Evolutionary conservation across 2,329 filamentous ascomycete species (phyloP).

Genomic region (Metarhizium rileyi): DNA sequence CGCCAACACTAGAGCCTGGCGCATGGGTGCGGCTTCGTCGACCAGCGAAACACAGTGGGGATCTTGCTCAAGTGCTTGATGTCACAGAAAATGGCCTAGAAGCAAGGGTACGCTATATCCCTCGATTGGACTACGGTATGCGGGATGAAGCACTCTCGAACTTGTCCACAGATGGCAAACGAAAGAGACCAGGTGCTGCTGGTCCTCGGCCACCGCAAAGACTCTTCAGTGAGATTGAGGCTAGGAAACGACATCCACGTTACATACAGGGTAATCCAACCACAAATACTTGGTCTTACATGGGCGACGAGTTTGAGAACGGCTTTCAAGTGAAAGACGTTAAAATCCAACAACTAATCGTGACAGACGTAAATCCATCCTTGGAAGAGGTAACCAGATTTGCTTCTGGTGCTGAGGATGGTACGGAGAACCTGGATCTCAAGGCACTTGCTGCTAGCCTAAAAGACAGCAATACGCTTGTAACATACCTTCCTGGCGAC

Average conservation of each 20-base stretch:
- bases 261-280: slow-evolving; percentile 58
- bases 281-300: slow-evolving; percentile 74
- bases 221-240: slow-evolving; percentile 87
- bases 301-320: slow-evolving; percentile 81
- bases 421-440: slow-evolving; percentile 86
- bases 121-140: slow-evolving; percentile 82
- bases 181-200: slow-evolving; percentile 59
- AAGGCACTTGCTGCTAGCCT: slow-evolving; percentile 83
- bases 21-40: slow-evolving; percentile 86
- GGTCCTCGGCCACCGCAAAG: slow-evolving; percentile 73
- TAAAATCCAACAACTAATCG: slow-evolving; percentile 76
- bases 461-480: slow-evolving; percentile 71
- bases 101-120: slow-evolving; percentile 78
- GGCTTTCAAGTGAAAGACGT: slow-evolving; percentile 92
- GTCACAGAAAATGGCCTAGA: slow-evolving; percentile 90
- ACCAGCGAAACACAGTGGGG: slow-evolving; percentile 71
- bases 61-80: slow-evolving; percentile 85
- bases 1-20: slow-evolving; percentile 71
- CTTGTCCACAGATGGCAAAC: slow-evolving; percentile 53
- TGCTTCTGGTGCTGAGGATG: slow-evolving; percentile 78
- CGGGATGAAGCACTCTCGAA: slow-evolving; percentile 58
- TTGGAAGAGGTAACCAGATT: slow-evolving; percentile 96
- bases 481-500: slow-evolving; percentile 84
- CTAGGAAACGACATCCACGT: slow-evolving; percentile 72
- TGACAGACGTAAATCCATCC: slow-evolving; percentile 84